phyloP scores from a whole-genome alignment of 2,329 filamentous ascomycete species.

The Pseudogymnoascus sp. region DNA sequence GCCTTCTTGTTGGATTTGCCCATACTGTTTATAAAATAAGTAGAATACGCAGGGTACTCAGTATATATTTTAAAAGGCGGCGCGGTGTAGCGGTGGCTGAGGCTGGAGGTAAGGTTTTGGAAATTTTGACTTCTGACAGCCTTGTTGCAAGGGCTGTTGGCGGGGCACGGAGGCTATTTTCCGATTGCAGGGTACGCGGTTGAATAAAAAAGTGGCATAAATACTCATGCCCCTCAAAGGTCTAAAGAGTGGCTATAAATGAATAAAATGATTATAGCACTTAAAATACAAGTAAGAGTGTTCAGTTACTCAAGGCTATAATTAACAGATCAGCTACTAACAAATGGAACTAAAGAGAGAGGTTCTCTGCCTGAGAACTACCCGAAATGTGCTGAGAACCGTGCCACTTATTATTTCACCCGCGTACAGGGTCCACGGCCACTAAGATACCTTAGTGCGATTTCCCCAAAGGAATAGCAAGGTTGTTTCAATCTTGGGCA shows the following conservation, averaged over 20 bases:
- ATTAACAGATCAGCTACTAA: no score
- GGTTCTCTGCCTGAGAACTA: no score
- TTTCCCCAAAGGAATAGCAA: not conserved
- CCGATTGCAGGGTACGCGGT: not conserved
- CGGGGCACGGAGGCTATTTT: not conserved
- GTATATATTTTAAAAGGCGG: not conserved
- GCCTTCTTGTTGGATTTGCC: conserved; percentile 49
- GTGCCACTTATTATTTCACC: no score
- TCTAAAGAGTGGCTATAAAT: no score
- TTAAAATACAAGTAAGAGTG: no score
- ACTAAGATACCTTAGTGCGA: conserved; percentile 1
- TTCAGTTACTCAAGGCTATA: no score
- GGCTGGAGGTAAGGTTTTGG: conserved; percentile 1
- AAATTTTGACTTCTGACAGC: conserved; percentile 7
- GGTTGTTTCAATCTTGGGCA: conserved; percentile 4
- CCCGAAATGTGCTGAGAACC: no score
- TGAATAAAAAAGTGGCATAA: no score
- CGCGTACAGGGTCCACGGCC: not conserved
- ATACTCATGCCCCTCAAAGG: no score
- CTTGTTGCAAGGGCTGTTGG: conserved; percentile 1
- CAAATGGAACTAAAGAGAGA: no score
- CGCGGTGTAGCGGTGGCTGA: not conserved
- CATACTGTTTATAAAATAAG: conserved; percentile 33
- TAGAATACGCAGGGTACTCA: not conserved
- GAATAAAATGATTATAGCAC: no score